Conservation (phyloP, 2,329 filamentous ascomycete species). For the Colletotrichum noveboracense region DNA sequence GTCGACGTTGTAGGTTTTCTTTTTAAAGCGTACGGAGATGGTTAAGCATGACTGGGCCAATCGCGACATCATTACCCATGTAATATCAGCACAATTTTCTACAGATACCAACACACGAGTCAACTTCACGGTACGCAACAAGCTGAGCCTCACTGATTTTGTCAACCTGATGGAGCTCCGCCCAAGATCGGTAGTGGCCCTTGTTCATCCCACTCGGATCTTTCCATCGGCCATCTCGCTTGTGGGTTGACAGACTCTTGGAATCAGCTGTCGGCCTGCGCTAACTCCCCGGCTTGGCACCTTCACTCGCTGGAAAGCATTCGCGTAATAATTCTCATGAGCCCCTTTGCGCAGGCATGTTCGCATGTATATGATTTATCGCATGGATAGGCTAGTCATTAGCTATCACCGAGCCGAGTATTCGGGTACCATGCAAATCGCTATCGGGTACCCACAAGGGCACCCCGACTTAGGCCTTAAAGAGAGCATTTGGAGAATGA, state of each 20-base stretch:
- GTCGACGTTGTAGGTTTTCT: not conserved
- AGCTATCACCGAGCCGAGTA: not conserved
- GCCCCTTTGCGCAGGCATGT: not conserved
- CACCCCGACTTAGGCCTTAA: not conserved
- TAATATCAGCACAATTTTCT: not conserved
- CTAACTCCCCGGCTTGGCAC: not conserved
- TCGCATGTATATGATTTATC: not conserved
- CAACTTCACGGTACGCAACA: not conserved
- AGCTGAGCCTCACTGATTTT: not conserved
- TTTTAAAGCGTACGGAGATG: not conserved
- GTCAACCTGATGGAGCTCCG: not conserved
- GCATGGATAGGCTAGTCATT: not conserved
- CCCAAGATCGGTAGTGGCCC: not conserved
- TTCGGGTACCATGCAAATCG: not conserved
- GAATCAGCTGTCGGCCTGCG: not conserved
- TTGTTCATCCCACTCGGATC: not conserved
- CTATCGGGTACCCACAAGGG: not conserved
- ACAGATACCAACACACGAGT: not conserved
- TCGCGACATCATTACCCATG: fast-evolving
- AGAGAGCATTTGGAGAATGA: not conserved
- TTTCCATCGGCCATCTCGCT: not conserved
- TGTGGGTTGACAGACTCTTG: not conserved
- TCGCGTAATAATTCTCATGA: not conserved
- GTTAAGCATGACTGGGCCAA: not conserved
- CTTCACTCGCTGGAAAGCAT: not conserved